These are phyloP conservation scores for Pythium aquatile DNA, from an alignment of 352 stramenopile species.

Conservation along the genomic window DNA sequence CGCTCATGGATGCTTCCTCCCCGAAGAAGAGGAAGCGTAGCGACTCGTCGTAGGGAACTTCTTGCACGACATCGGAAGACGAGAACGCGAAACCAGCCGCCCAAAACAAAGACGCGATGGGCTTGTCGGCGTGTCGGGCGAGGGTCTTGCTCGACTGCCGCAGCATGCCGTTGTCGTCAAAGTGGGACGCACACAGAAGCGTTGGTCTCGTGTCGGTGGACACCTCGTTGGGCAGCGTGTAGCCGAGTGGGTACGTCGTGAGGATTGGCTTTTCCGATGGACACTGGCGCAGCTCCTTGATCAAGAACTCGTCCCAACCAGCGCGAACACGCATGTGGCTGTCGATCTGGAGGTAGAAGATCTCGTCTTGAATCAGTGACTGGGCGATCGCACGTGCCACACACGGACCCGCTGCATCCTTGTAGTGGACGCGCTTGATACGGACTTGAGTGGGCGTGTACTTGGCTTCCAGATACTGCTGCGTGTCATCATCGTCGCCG, in stretches of 20 bases:
- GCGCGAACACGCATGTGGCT: conserved; percentile 90
- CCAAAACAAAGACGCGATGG: conserved; percentile 63
- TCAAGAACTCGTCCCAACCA: conserved; percentile 91
- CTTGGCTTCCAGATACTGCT: conserved; percentile 35
- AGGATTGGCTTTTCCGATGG: conserved; percentile 70
- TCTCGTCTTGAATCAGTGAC: conserved; percentile 76
- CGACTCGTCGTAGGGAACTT: conserved; percentile 85
- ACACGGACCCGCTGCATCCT: conserved; percentile 87
- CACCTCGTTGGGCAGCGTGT: conserved; percentile 76
- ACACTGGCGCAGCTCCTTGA: conserved; percentile 63
- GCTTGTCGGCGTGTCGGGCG: conserved; percentile 36
- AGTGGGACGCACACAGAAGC: conserved; percentile 56
- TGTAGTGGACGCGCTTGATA: conserved; percentile 59
- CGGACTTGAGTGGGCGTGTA: conserved; percentile 44
- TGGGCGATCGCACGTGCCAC: conserved; percentile 84
- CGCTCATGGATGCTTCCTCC: conserved; percentile 91
- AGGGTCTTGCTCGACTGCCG: conserved; percentile 63
- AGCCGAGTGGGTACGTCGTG: conserved; percentile 93
- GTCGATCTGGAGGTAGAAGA: conserved; percentile 94
- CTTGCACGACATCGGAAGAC: conserved; percentile 37
- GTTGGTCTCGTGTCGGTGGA: conserved; percentile 51
- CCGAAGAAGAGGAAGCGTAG: conserved; percentile 93
- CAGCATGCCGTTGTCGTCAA: conserved; percentile 52
- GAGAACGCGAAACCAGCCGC: conserved; percentile 77
- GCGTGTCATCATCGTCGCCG: conserved; percentile 48